A percentile compares a stretch with the other conserved stretches of the same genome.
These are phyloP conservation scores for Penicillium egyptiacum DNA, from an alignment of 495 filamentous ascomycete genomes.

Conservation along the genomic window DNA sequence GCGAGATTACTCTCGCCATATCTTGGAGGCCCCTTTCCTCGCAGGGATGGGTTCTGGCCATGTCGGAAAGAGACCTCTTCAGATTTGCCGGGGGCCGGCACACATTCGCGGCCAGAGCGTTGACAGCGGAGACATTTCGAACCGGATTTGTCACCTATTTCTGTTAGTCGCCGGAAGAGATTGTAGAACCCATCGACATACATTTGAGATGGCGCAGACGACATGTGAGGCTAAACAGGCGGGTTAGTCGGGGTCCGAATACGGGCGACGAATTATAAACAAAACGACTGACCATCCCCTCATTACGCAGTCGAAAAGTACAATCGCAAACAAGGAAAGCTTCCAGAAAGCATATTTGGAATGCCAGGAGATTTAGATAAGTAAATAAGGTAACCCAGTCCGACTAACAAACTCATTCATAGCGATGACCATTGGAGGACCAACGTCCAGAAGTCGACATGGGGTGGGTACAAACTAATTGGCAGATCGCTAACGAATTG, in stretches of 20 bases:
- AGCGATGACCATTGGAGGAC: slow-evolving; percentile 1
- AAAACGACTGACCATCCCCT: slow-evolving; percentile 44
- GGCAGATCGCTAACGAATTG: slow-evolving; percentile 21
- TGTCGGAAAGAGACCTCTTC: slow-evolving; percentile 48
- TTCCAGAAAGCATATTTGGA: slow-evolving; percentile 31
- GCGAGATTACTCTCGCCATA: slow-evolving; percentile 45
- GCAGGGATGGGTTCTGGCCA: slow-evolving; percentile 45
- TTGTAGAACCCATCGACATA: slow-evolving; percentile 14
- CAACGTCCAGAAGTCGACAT: slow-evolving; percentile 8
- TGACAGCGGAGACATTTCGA: slow-evolving; percentile 44
- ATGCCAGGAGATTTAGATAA: slow-evolving; percentile 23
- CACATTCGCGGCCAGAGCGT: slow-evolving; percentile 44
- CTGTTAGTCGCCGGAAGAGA: neutral
- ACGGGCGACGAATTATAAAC: neutral
- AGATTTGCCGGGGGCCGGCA: slow-evolving; percentile 41
- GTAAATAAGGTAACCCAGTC: slow-evolving; percentile 14
- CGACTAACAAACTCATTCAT: slow-evolving; percentile 8
- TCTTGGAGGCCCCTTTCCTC: slow-evolving; percentile 41
- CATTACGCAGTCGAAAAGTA: slow-evolving; percentile 36
- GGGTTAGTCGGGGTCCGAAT: slow-evolving; percentile 4
- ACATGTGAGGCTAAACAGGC: slow-evolving; percentile 41
- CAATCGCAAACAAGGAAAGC: slow-evolving; percentile 21
- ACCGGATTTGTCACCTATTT: slow-evolving; percentile 44
- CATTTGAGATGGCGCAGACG: slow-evolving; percentile 51
- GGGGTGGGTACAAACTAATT: slow-evolving; percentile 7